Evolutionary conservation across 1,284 basidiomycete genomes (phyloP), one percentile per base, ranked within the genome.

Genomic region (Cryptococcus sp.): DNA sequence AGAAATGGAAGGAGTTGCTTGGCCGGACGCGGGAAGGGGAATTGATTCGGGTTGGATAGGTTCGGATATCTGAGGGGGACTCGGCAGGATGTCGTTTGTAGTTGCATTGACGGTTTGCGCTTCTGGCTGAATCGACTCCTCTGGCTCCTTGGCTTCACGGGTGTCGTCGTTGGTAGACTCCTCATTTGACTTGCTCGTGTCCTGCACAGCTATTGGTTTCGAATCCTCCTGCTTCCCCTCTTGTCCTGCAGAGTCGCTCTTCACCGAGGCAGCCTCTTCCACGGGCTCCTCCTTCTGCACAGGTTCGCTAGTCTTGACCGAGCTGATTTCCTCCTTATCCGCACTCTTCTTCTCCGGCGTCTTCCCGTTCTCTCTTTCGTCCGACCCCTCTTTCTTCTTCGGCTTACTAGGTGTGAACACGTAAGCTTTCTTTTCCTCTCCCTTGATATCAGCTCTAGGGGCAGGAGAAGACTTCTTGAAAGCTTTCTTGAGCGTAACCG

Each of bases 401-500:
- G 36, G n/a, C 46, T 25, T 49, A 46, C 36, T 47, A 24, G 69
- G 66, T 31, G 48, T 59, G 46, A 67, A 68, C 19, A 68, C 66
- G 49, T 69, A 64, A 18, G 50, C 49, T 45, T 57, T 41, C 39
- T 41, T 41, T 9, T 41, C 39, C 39, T 41, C 42, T 36, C 36
- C 28, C 42, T 42, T 45, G 45, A 18, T 13, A 46, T 18, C 48
- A 25, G 48, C 21, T 11, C 42, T 21, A 13, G 57, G 46, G 1
- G 41, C 22, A 14, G 55, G 50, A 25, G 54, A 43, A 16, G 65
- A 62, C 51, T 72, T 71, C 45, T 66, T 64, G 46, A 75, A 75
- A 19, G 73, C 73, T 52, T 66, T 64, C 50, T 72, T 73, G 13
- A 73, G 59, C 22, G 66, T 64, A 24, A 59, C 54, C 22, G 62